Base-by-base conservation (phyloP, 2,329 filamentous ascomycete genomes). In the Calonectria pauciramosa region DNA sequence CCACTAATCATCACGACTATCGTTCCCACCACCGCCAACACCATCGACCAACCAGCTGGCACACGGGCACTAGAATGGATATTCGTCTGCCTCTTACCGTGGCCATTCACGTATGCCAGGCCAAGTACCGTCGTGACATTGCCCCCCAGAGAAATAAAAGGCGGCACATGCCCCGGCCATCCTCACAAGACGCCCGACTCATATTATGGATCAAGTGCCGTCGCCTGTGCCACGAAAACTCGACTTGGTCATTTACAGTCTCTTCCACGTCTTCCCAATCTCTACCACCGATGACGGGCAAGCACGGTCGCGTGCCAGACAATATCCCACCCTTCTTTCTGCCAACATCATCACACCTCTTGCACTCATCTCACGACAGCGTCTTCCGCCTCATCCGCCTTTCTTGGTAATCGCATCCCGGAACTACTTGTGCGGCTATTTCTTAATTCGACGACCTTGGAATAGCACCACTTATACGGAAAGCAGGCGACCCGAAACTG, bases 11-110 rank as follows among this genome's bases (percentile, higher is more conserved):
- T 71, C 63, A 72, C 70, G 66, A 73, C 75, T 68, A 69, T 52
- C 66, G 74, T 51, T 75, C 76, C 78, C 76, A 80, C 79, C 78
- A 70, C 34, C 64, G 70, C 76, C 72, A 74, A 63, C 70, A 60
- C 71, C 63, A 73, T 49, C 52, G 51, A 64, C 65, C 74, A 79
- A 74, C 72, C 79, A 75, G 59, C 76, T 75, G 72, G 59, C 76
- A 80, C 74, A 72, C 72, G 52, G 54, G 44, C 67, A 67, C 78
- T 30, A 68, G 67, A 28, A 67, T 63, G 51, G 49, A 56, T 52
- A 49, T 60, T 44, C 34, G 38, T 67, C 38, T 74, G 71, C 59
- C 65, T 78, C 75, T 64, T 66, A 52, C 36, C 23, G 63, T 49
- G 51, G 66, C 41, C 72, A 75, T 79, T 80, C 67, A 30, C 51